These are phyloP conservation scores for Luffa acutangula DNA, from an alignment of 306 rosid species.

Conservation along the genomic window DNA sequence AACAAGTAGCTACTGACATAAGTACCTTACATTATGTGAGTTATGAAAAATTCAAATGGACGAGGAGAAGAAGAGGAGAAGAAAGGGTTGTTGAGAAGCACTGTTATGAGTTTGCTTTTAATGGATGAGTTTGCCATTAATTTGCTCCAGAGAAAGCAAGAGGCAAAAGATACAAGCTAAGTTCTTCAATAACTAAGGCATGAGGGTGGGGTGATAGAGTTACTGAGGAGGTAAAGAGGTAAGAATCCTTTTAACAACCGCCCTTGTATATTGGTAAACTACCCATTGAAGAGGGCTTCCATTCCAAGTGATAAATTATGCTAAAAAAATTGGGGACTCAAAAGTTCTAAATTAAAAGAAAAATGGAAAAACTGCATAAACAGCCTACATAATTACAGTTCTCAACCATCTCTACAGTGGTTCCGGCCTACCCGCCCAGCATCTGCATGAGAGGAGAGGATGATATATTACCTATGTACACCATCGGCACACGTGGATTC, in stretches of 20 bases:
- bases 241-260: conserved; percentile 1
- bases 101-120: background rate
- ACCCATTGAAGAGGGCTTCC: conserved; percentile 4
- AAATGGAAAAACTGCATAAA: conserved; percentile 16
- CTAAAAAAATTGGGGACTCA: conserved; percentile 10
- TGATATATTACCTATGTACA: conserved; percentile 67
- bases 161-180: background rate
- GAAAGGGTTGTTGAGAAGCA: background rate
- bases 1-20: background rate
- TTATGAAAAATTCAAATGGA: background rate
- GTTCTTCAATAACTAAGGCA: background rate
- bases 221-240: conserved; percentile 1
- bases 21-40: conserved; percentile 2
- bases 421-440: conserved; percentile 51
- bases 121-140: background rate
- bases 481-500: conserved; percentile 26
- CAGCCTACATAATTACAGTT: conserved; percentile 52
- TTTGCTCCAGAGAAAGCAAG: background rate
- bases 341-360: conserved; percentile 5
- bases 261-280: conserved; percentile 3
- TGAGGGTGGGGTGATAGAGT: background rate
- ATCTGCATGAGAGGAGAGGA: conserved; percentile 49
- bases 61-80: background rate
- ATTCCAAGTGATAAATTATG: conserved; percentile 30
- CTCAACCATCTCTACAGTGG: conserved; percentile 59